Percentiles rank a stretch among this genome's conserved stretches.
phyloP scores from a whole-genome alignment of 306 rosid species.

The Carpinus fangiana region DNA sequence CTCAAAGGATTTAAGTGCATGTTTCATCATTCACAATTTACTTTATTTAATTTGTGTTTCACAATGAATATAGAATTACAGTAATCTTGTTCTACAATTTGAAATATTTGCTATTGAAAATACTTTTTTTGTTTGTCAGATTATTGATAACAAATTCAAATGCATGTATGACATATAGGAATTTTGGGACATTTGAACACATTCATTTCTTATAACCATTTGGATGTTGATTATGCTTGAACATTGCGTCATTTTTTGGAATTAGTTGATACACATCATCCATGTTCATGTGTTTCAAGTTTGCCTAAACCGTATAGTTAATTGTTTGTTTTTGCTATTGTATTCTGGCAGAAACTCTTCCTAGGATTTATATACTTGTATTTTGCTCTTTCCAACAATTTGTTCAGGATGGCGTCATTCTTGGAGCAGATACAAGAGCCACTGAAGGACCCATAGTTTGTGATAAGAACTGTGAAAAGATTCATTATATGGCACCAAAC shows the following conservation, averaged over 20 bases:
- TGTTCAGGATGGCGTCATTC: slow-evolving; percentile 88
- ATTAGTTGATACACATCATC: background rate
- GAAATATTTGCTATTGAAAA: too few relatives aligned
- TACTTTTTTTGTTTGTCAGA: background rate
- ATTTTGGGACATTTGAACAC: background rate
- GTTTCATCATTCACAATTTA: background rate
- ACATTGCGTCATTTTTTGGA: background rate
- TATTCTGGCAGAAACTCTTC: background rate
- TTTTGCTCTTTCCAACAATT: background rate
- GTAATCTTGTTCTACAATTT: background rate
- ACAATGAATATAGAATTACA: background rate
- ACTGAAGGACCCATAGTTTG: slow-evolving; percentile 93
- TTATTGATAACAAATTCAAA: background rate
- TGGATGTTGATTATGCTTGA: background rate
- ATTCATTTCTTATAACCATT: background rate
- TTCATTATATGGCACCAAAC: slow-evolving; percentile 97
- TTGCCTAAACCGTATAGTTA: background rate
- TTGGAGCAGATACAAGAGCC: slow-evolving; percentile 98
- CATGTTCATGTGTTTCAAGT: background rate
- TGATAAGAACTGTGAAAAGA: slow-evolving; percentile 94
- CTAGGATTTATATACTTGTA: background rate
- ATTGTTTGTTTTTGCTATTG: background rate
- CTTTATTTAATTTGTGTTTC: background rate
- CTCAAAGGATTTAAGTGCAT: background rate
- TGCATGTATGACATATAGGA: background rate